Conservation (phyloP, 2,329 filamentous ascomycete species). For the Canariomyces notabilis region DNA sequence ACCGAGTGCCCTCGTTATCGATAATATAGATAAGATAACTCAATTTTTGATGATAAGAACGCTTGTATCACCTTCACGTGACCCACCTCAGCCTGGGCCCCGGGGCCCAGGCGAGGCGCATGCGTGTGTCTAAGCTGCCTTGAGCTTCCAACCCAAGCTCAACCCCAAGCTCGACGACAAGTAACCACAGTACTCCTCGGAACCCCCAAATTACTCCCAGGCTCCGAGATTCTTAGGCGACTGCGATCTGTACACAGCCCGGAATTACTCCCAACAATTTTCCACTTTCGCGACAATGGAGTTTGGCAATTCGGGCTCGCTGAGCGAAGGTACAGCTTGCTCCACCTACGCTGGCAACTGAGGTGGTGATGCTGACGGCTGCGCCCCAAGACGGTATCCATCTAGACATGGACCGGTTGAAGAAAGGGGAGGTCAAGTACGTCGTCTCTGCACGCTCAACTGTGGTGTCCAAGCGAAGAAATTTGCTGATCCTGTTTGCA, state of each 20-base stretch:
- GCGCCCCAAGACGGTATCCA: conserved; percentile 83
- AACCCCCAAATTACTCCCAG: conserved; percentile 1
- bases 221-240: conserved; percentile 3
- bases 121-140: conserved; percentile 27
- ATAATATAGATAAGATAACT: conserved; percentile 15
- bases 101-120: conserved; percentile 18
- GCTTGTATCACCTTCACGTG: conserved; percentile 18
- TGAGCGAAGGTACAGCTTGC: conserved; percentile 53
- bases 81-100: conserved; percentile 16
- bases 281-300: conserved; percentile 45
- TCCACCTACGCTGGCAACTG: conserved; percentile 5
- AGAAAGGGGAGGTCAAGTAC: conserved; percentile 98
- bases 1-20: too few species aligned
- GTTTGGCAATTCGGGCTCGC: conserved; percentile 56
- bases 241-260: conserved; percentile 7
- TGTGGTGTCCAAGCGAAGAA: neutral
- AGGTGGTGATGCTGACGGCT: conserved; percentile 29
- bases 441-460: conserved; percentile 30
- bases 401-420: conserved; percentile 96
- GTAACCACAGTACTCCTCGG: conserved; percentile 4
- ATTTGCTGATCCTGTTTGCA: conserved; percentile 39
- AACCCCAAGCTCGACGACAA: conserved; percentile 21
- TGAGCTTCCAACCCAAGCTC: conserved; percentile 22
- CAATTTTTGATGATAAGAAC: neutral
- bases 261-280: conserved; percentile 22